Conservation (phyloP, 2,329 filamentous ascomycete genomes). For the Nigrospora osmanthi region DNA sequence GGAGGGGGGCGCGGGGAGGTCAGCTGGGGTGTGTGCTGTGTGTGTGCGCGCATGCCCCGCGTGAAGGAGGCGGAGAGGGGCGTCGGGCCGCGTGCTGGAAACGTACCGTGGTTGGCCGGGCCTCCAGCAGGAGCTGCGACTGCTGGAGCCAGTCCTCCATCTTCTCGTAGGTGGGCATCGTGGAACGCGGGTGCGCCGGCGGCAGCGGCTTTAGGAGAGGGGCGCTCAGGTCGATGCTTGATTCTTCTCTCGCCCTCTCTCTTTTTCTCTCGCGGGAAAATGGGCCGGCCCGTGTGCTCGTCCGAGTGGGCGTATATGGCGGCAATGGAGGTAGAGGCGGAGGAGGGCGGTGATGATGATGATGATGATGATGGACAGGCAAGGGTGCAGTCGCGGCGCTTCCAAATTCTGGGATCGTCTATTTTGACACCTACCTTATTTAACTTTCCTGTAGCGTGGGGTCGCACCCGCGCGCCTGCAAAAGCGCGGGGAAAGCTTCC, state of each 20-base stretch:
- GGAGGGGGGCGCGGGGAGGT: slow-evolving; percentile 6
- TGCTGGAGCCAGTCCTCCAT: slow-evolving; percentile 89
- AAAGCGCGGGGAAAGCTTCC: too few species aligned
- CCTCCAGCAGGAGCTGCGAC: slow-evolving; percentile 76
- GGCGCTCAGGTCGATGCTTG: not conserved
- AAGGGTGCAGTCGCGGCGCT: too few species aligned
- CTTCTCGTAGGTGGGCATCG: slow-evolving; percentile 74
- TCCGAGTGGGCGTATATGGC: too few species aligned
- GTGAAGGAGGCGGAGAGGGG: too few species aligned
- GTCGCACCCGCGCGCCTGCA: too few species aligned
- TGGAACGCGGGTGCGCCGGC: slow-evolving; percentile 7
- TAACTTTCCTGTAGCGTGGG: too few species aligned
- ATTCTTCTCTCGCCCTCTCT: not conserved
- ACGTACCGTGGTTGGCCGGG: slow-evolving; percentile 74
- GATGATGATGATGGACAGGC: too few species aligned
- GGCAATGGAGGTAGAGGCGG: too few species aligned
- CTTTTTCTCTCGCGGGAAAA: not conserved
- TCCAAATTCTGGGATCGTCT: too few species aligned
- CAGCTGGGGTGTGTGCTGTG: slow-evolving; percentile 1
- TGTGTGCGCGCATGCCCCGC: not conserved
- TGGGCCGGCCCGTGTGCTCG: too few species aligned
- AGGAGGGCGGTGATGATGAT: too few species aligned
- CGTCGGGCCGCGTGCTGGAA: not conserved
- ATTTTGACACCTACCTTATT: too few species aligned
- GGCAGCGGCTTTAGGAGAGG: not conserved